Evolutionary conservation across 805 yeast species (phyloP), one percentile per base, ranked within the genome.

Genomic region (Hanseniaspora occidentalis): DNA sequence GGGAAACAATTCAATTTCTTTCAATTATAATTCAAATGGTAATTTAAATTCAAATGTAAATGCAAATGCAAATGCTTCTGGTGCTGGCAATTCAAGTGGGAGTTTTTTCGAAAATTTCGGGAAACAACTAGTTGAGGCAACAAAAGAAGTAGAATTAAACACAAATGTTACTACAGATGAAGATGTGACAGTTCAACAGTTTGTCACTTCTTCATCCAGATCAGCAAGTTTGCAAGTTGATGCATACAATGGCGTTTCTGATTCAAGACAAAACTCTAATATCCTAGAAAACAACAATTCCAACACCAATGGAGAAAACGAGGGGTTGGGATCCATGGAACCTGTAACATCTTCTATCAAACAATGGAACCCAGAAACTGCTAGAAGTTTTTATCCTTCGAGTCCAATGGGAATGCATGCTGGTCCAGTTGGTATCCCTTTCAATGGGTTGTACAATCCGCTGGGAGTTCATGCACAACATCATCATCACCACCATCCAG

Each of bases 61-160:
- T 8, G 5, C 29, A 4, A 25, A 8, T 7, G 14, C 11, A 25
- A 25, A 25, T 7, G 4, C 5, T 25, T 29, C 16, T n/a, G 35
- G 19, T 31, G 19, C 16, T 11, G 21, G 23, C 20, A 24, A 16
- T 9, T 8, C 31, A 6, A 27, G 41, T 17, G 53, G 52, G 26
- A 57, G 61, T 6, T 57, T 60, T 37, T 60, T 58, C 37, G 61
- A 60, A 39, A 49, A 49, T 35, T 54, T 60, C 39, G 64, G 64
- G 31, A 53, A 52, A 41, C 47, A 60, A 14, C 40, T 60, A 26
- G 55, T 58, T 20, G 62, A 58, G 38, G 62, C 61, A 16, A 59
- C 64, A 1, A 48, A 53, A 22, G 64, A 59, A 47, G 46, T 59
- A 22, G 64, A 40, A 22, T 18, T 24, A 5, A 25, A 24, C 20